Evolutionary conservation across 2,329 filamentous ascomycete genomes (phyloP), one percentile per base, ranked within the genome.

Genomic region (Aspergillus eucalypticola): DNA sequence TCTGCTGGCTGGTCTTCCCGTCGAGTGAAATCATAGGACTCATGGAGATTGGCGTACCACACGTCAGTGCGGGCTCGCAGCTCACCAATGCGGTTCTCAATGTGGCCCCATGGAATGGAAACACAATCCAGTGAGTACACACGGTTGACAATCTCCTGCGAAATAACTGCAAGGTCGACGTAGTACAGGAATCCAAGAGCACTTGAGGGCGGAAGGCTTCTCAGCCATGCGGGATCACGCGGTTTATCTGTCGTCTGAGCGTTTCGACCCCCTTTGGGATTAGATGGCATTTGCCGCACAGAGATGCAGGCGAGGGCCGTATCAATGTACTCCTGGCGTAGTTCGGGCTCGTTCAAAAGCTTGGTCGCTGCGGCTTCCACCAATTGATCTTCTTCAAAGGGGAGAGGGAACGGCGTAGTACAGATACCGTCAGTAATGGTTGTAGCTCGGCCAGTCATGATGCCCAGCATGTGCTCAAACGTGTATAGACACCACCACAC

Each of bases 401-500:
- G 77, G 17, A 76, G 58, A 1, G 78, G 77, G 48, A 81, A 68
- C 32, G 78, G 76, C 3, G 76, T 73, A 15, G 76, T 80, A 66
- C 76, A 79, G 52, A 79, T 71, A 15, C 76, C 74, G 61, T 79
- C 75, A 23, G 73, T 66, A 17, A 81, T 76, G 56, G 75, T 78
- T 29, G 76, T 76, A 25, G 77, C 70, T 44, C 79, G 73, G 41
- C 79, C 79, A n/a, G 79, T 80, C 76, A 81, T 79, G 58, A 77
- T 72, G 15, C 76, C 76, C 38, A 81, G 71, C 35, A 76, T 71
- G 56, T 79, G 78, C 63, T 81, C 79, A 44, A 80, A 74, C 2
- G 71, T 72, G 56, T 79, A 78, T 2, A 80, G 66, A 56, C 77
- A 78, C 76, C 77, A 80, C 79, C 79, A 81, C 3, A 80, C 75